Evolutionary conservation across 78 protist species (phyloP), one percentile per base, ranked within the genome.

Genomic region (Dictyostelium firmibasis): DNA sequence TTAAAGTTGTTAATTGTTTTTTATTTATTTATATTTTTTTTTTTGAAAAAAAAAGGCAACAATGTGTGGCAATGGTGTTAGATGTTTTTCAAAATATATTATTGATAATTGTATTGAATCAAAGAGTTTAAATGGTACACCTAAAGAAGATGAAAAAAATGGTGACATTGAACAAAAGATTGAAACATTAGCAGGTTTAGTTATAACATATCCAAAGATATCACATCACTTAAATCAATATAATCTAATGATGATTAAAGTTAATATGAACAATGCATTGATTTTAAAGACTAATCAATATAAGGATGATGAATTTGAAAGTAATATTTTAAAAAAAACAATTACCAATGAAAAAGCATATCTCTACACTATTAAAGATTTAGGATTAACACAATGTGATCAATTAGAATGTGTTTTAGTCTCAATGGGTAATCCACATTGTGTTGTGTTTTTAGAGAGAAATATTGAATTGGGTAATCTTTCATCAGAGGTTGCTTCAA

Each of bases 381-480:
- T 60, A 13, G 1, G 20, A 18, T 9, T 41, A 9, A 20, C 75
- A 20, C 14, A 14, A 23, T 9, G 11, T 23, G 31, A 53, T 29
- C 20, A 35, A 57, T 20, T 84, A 10, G 44, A 77, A 27, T 70
- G 84, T 84, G 75, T 85, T n/a, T 50, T 84, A 29, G 97, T 95
- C 0, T 78, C 88, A 20, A 95, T 95, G 97, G 97, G 97, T 33
- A 95, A 95, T 83, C 95, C 97, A 7, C 97, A 95, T 57, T 84
- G 93, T 35, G 95, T 95, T 5, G 14, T 92, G 11, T 83, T 91
- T 29, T 18, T 95, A 4, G 87, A 92, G 16, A 75, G 44, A 23
- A 86, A 89, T 79, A 36, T 47, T 5, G 83, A 72, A 31, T 33
- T 38, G 9, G 93, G 85, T 41, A 18, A 62, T 23, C 10, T 87